Percentiles rank a stretch among this genome's conserved stretches.
phyloP scores from a whole-genome alignment of 2,329 filamentous ascomycete species.

The Dothideomycetidae sp. region DNA sequence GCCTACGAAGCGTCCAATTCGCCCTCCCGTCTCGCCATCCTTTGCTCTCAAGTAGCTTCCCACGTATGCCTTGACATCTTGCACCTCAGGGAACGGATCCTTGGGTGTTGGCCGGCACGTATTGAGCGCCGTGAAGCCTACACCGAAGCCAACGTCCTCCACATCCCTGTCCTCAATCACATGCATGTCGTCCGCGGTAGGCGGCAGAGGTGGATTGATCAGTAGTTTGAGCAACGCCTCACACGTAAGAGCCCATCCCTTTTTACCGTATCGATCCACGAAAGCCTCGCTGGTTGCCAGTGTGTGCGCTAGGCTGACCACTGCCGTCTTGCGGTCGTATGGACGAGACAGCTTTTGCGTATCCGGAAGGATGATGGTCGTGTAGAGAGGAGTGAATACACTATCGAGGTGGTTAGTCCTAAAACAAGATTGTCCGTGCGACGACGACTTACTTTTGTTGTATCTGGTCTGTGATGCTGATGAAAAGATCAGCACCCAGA shows the following conservation, averaged over 20 bases:
- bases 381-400: constrained; percentile 74
- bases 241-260: constrained; percentile 84
- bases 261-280: constrained; percentile 51
- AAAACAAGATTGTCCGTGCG: no score
- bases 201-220: constrained; percentile 66
- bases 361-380: constrained; percentile 70
- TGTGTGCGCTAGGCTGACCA: constrained; percentile 86
- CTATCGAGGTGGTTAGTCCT: constrained; percentile 25
- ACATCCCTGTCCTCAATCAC: constrained; percentile 76
- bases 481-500: constrained; percentile 86
- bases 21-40: constrained; percentile 57
- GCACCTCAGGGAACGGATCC: constrained; percentile 78
- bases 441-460: constrained; percentile 45
- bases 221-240: constrained; percentile 79
- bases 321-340: constrained; percentile 81
- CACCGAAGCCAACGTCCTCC: constrained; percentile 86
- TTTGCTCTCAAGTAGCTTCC: constrained; percentile 62
- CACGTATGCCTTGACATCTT: constrained; percentile 73
- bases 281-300: constrained; percentile 77
- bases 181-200: constrained; percentile 52
- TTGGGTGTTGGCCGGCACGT: constrained; percentile 62
- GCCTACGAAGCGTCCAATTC: constrained; percentile 55
- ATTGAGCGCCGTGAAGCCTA: constrained; percentile 86
- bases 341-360: constrained; percentile 81
- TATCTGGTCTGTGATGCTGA: constrained; percentile 66